Percentiles rank a stretch among this genome's conserved stretches.
These are phyloP conservation scores for Ganoderma multipileum DNA, from an alignment of 1,284 basidiomycete species.

Conservation along the genomic window DNA sequence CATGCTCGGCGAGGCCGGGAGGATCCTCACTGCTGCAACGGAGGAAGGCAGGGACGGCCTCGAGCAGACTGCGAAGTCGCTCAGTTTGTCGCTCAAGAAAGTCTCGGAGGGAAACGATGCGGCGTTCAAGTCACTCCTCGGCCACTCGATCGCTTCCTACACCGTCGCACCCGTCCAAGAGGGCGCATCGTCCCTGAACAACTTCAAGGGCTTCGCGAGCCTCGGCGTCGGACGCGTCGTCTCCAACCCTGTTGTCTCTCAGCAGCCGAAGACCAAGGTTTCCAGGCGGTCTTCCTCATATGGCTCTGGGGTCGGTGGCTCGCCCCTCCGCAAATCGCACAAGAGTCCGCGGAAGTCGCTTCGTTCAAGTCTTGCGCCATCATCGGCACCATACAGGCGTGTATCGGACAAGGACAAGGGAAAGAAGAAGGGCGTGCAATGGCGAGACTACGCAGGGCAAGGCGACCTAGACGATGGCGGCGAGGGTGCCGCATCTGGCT, in stretches of 20 bases:
- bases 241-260: slow-evolving; percentile 55
- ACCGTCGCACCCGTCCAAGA: slow-evolving; percentile 34
- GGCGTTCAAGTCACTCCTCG: slow-evolving; percentile 68
- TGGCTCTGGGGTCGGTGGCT: slow-evolving; percentile 45
- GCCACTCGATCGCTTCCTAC: slow-evolving; percentile 67
- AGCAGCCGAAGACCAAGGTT: slow-evolving; percentile 44
- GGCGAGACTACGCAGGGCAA: slow-evolving; percentile 89
- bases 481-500: slow-evolving; percentile 28
- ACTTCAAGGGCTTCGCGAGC: slow-evolving; percentile 47
- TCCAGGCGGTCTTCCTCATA: slow-evolving; percentile 60
- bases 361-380: slow-evolving; percentile 62
- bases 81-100: slow-evolving; percentile 57
- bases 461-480: slow-evolving; percentile 81
- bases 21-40: slow-evolving; percentile 53
- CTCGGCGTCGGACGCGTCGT: slow-evolving; percentile 42
- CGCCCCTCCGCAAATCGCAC: slow-evolving; percentile 44
- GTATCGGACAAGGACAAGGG: slow-evolving; percentile 65
- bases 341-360: slow-evolving; percentile 76
- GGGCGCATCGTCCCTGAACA: slow-evolving; percentile 31
- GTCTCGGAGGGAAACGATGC: slow-evolving; percentile 74
- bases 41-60: slow-evolving; percentile 51
- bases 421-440: slow-evolving; percentile 85
- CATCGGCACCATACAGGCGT: slow-evolving; percentile 61
- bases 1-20: slow-evolving; percentile 72
- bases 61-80: slow-evolving; percentile 47